phyloP scores from a whole-genome alignment of 345 rosid genomes.

The Arabis alpina region DNA sequence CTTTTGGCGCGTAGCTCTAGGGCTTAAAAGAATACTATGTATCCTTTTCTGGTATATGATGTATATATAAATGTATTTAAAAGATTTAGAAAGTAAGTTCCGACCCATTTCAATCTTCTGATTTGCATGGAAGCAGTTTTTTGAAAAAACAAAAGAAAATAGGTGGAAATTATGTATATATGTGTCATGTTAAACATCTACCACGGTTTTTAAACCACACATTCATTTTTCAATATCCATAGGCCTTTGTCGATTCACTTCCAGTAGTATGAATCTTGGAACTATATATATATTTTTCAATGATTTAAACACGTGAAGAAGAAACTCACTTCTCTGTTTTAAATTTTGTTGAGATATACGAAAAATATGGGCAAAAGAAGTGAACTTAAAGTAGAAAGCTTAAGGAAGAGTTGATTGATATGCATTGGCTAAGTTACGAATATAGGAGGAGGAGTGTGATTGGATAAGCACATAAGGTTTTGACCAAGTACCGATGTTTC shows the following conservation, averaged over 20 bases:
- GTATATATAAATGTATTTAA: not conserved
- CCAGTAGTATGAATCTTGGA: not conserved
- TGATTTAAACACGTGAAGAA: not conserved
- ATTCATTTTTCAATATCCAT: not conserved
- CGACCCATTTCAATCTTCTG: not conserved
- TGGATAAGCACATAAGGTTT: slow-evolving; percentile 53
- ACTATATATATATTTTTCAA: not conserved
- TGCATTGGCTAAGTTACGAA: slow-evolving; percentile 15
- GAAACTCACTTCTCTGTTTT: not conserved
- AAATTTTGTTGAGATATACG: not conserved
- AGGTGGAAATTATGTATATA: not conserved
- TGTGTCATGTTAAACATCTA: not conserved
- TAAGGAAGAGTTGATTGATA: slow-evolving; percentile 5
- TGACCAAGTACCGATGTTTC: slow-evolving; percentile 67
- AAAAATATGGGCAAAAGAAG: slow-evolving; percentile 9
- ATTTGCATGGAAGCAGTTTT: not conserved
- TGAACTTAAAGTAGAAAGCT: not conserved
- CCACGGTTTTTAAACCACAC: not conserved
- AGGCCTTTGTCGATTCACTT: not conserved
- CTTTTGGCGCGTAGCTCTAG: not conserved
- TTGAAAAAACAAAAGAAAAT: not conserved
- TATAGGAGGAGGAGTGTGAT: slow-evolving; percentile 20
- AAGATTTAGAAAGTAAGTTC: not conserved
- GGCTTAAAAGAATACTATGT: not conserved
- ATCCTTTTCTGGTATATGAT: too few relatives aligned